Evolutionary conservation across 805 yeast species (phyloP).

Genomic region (Wickerhamomyces hampshirensis): DNA sequence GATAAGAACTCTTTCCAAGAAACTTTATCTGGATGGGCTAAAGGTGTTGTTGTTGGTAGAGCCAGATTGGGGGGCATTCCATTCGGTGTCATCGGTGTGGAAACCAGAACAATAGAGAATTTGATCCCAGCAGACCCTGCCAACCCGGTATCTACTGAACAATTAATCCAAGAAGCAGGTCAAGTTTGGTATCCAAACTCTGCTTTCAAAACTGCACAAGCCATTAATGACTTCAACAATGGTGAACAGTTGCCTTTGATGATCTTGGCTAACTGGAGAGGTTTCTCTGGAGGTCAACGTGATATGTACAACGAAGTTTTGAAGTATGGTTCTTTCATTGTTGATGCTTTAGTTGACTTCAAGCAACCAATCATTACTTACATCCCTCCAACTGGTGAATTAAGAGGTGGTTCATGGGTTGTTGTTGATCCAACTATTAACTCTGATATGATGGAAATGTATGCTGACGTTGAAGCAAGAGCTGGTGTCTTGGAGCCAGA

Average conservation of each 20-base stretch:
- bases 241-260: slow-evolving; percentile 98
- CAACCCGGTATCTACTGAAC: slow-evolving; percentile 89
- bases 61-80: slow-evolving; percentile 99
- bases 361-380: slow-evolving; percentile 96
- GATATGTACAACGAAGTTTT: slow-evolving; percentile 98
- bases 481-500: slow-evolving; percentile 99
- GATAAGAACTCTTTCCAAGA: slow-evolving; percentile 94
- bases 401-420: slow-evolving; percentile 99
- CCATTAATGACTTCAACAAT: slow-evolving; percentile 92
- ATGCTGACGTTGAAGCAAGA: slow-evolving; percentile 91
- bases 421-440: slow-evolving; percentile 99
- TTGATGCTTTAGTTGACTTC: slow-evolving; percentile 93
- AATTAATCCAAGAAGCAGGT: slow-evolving; percentile 90
- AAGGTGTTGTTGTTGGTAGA: slow-evolving; percentile 97
- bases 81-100: slow-evolving; percentile 96
- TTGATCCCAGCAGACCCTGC: slow-evolving; percentile 97
- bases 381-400: slow-evolving; percentile 97
- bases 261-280: slow-evolving; percentile 99
- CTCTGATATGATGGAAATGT: slow-evolving; percentile 98
- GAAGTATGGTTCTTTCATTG: slow-evolving; percentile 95
- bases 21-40: slow-evolving; percentile 97
- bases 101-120: slow-evolving; percentile 86
- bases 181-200: slow-evolving; percentile 99
- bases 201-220: slow-evolving; percentile 98
- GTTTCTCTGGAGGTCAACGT: slow-evolving; percentile 99